phyloP scores from a whole-genome alignment of 495 filamentous ascomycete species.

The Letharia columbiana region DNA sequence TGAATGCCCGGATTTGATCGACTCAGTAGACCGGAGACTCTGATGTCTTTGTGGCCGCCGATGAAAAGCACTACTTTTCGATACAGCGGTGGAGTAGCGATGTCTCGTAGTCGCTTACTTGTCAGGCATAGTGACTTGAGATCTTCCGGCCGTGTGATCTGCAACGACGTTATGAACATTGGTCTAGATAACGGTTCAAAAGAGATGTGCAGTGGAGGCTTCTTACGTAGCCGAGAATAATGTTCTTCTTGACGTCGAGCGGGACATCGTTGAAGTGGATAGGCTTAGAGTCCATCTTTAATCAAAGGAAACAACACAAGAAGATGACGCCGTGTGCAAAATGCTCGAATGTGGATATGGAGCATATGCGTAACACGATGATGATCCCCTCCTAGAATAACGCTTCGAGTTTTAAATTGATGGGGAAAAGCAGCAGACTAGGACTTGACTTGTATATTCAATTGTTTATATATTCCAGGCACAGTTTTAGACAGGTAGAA shows the following conservation, averaged over 20 bases:
- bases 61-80: conserved; percentile 18
- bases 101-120: conserved; percentile 11
- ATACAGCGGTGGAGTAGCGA: conserved; percentile 16
- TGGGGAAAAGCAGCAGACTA: not conserved
- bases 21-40: conserved; percentile 13
- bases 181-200: not conserved
- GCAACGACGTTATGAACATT: not conserved
- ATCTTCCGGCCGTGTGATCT: conserved; percentile 15
- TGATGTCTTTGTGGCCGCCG: conserved; percentile 17
- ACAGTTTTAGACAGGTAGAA: not conserved
- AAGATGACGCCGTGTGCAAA: not conserved
- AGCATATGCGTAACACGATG: not conserved
- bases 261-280: conserved; percentile 4
- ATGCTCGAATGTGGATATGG: not conserved
- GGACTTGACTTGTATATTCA: not conserved
- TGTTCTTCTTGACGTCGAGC: conserved; percentile 13
- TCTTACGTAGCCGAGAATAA: conserved; percentile 13
- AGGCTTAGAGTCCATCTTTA: not conserved
- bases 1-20: conserved; percentile 16
- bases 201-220: not conserved
- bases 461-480: not conserved
- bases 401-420: not conserved
- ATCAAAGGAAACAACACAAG: not conserved
- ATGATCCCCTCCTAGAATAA: not conserved
- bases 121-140: conserved; percentile 16